Evolutionary conservation across 2,329 filamentous ascomycete species (phyloP).

Genomic region (Xylaria sp.): DNA sequence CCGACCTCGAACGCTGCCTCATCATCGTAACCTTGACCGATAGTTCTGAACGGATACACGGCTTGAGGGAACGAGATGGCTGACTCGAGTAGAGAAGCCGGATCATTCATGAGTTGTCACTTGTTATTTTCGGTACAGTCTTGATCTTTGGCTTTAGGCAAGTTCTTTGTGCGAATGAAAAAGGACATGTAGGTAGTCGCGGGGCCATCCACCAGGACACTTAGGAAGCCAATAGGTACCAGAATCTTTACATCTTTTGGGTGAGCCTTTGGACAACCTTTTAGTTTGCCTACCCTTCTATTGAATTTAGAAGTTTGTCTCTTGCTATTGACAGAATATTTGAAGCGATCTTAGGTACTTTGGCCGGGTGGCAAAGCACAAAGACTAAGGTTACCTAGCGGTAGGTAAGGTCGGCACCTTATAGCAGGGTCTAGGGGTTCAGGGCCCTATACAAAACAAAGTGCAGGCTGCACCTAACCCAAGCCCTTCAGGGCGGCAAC

Average conservation of each 20-base stretch:
- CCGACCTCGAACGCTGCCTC: background rate
- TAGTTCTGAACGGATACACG: background rate
- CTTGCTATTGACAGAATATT: background rate
- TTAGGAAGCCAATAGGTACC: no score
- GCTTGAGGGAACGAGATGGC: background rate
- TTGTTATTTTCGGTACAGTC: no score
- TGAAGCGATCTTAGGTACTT: background rate
- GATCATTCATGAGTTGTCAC: background rate
- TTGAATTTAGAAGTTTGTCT: background rate
- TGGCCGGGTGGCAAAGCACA: background rate
- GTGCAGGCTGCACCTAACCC: background rate
- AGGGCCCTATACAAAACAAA: background rate
- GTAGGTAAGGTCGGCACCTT: background rate
- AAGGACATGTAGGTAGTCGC: no score
- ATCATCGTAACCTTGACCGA: background rate
- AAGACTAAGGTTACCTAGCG: background rate
- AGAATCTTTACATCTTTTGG: no score
- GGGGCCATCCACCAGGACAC: no score
- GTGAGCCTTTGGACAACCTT: no score
- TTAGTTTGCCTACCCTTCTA: background rate
- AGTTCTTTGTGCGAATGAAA: no score
- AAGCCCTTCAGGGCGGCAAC: background rate
- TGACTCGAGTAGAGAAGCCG: background rate
- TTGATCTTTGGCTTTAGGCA: no score
- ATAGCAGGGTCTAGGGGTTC: conserved; percentile 2